Percentiles rank a stretch among this genome's conserved stretches.
phyloP scores from a whole-genome alignment of 495 filamentous ascomycete species.

The Neurospora sp. region DNA sequence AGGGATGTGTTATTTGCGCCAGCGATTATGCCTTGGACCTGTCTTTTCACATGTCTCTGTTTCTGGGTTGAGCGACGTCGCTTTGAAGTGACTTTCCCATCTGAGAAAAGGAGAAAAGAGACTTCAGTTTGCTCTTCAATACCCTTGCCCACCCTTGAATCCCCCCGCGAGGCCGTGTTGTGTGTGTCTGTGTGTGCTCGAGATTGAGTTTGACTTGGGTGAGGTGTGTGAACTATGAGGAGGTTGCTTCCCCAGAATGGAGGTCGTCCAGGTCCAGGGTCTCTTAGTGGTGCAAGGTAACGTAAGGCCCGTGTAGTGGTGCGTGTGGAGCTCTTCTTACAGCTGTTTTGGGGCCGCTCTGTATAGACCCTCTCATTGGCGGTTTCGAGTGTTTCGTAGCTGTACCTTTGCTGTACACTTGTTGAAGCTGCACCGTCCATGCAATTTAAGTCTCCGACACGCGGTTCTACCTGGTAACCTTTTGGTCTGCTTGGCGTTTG shows the following conservation, averaged over 20 bases:
- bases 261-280: not conserved
- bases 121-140: not conserved
- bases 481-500: not conserved
- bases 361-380: not conserved
- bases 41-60: too few species aligned
- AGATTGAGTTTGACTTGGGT: not conserved
- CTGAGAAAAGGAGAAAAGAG: not conserved
- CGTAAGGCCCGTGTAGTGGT: not conserved
- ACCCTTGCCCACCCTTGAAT: not conserved
- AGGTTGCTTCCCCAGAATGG: not conserved
- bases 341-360: not conserved
- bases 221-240: not conserved
- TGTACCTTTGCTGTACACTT: not conserved
- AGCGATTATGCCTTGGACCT: not conserved
- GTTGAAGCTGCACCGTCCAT: not conserved
- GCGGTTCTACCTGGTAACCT: not conserved
- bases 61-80: not conserved
- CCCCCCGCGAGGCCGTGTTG: not conserved
- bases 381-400: not conserved
- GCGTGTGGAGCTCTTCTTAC: not conserved
- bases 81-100: not conserved
- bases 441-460: not conserved
- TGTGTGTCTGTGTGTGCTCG: not conserved
- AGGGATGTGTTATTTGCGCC: not conserved
- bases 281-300: not conserved